Percentiles rank a stretch among this genome's conserved stretches.
These are phyloP conservation scores for Pichia terricola DNA, from an alignment of 1,139 yeast species.

Conservation along the genomic window DNA sequence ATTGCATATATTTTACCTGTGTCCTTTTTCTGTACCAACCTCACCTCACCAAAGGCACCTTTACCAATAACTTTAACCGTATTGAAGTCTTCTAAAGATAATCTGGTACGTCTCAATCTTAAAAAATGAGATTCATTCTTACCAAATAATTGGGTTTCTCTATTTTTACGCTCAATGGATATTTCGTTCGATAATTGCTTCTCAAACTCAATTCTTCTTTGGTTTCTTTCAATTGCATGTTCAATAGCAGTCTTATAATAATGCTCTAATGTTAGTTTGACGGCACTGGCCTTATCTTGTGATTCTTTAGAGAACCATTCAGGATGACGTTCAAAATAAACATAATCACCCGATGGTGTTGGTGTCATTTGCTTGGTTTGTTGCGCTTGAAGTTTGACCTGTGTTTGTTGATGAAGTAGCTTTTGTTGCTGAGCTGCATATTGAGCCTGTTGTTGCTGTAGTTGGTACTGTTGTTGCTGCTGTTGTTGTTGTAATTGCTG, in stretches of 20 bases:
- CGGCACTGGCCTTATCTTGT: conserved; percentile 68
- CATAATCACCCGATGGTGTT: conserved; percentile 31
- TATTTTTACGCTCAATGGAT: conserved; percentile 63
- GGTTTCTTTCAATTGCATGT: conserved; percentile 75
- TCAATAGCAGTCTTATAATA: conserved; percentile 68
- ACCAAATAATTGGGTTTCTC: conserved; percentile 64
- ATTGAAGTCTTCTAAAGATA: conserved; percentile 63
- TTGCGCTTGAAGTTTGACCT: conserved; percentile 9
- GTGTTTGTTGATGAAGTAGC: conserved; percentile 17
- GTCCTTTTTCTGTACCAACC: conserved; percentile 73
- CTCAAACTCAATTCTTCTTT: conserved; percentile 65
- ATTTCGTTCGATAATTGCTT: conserved; percentile 55
- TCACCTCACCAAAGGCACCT: conserved; percentile 81
- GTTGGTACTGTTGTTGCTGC: conserved; percentile 1
- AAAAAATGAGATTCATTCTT: conserved; percentile 71
- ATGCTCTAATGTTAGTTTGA: conserved; percentile 61
- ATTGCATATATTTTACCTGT: conserved; percentile 80
- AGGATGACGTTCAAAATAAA: conserved; percentile 80
- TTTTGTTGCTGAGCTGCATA: conserved; percentile 6
- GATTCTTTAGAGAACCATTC: conserved; percentile 55
- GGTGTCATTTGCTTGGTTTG: conserved; percentile 6
- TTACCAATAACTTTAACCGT: conserved; percentile 80
- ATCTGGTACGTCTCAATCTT: conserved; percentile 64
- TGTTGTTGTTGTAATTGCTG: conserved; percentile 1
- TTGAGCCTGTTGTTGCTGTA: neutral